Percentiles rank a stretch among this genome's conserved stretches.
These are phyloP conservation scores for Xerocomellus intermedius DNA, from an alignment of 768 basidiomycete genomes.

Conservation along the genomic window DNA sequence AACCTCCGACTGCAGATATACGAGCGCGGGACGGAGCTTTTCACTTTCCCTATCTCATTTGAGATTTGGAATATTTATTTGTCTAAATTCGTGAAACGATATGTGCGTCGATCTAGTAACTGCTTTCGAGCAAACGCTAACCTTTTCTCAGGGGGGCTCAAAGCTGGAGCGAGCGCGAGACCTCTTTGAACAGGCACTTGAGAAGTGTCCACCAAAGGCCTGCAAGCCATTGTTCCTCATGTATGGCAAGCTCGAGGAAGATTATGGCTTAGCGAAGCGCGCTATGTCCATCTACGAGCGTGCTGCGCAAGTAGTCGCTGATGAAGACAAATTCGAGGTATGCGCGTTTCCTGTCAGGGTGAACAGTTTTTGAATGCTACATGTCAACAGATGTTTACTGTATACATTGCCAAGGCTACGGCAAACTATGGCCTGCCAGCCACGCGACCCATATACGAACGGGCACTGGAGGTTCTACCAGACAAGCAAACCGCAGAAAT, in stretches of 20 bases:
- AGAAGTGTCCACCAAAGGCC: constrained; percentile 92
- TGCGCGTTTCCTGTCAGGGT: constrained; percentile 14
- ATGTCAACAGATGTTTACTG: constrained; percentile 77
- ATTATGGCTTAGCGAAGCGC: constrained; percentile 90
- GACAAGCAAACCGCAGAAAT: constrained; percentile 95
- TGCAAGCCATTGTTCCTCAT: constrained; percentile 95
- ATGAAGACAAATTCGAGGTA: constrained; percentile 95
- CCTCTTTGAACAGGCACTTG: constrained; percentile 95
- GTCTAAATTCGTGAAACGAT: constrained; percentile 95
- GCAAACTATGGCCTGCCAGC: constrained; percentile 95
- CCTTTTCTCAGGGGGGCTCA: constrained; percentile 65
- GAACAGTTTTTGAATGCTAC: constrained; percentile 3
- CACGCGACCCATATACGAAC: constrained; percentile 94
- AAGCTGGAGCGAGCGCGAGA: constrained; percentile 97
- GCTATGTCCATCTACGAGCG: constrained; percentile 96
- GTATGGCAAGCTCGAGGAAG: constrained; percentile 96
- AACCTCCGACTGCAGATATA: constrained; percentile 60
- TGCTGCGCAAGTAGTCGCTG: constrained; percentile 80
- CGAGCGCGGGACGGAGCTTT: constrained; percentile 94
- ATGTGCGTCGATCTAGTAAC: constrained; percentile 52
- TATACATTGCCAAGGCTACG: constrained; percentile 97
- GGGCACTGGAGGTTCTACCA: constrained; percentile 89
- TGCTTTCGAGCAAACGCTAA: neutral
- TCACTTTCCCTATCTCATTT: constrained; percentile 97
- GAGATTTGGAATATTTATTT: constrained; percentile 99